phyloP scores from a whole-genome alignment of 1,139 yeast species.

The Saccharomyces hybrid region DNA sequence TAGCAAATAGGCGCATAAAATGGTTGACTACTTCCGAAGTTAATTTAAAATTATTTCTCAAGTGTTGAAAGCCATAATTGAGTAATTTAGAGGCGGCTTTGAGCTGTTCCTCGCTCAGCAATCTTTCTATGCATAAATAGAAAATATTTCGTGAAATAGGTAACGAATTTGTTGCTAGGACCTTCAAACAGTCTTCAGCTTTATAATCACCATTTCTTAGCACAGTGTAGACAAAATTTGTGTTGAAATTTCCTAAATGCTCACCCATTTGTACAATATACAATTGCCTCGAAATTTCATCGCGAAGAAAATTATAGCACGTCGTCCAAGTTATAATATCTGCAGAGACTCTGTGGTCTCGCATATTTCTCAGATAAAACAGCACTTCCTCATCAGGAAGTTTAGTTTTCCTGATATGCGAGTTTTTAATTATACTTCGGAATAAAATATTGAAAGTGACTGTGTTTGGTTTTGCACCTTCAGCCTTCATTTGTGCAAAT shows the following conservation, averaged over 20 bases:
- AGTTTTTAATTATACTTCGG: conserved; percentile 22
- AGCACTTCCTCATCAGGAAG: conserved; percentile 30
- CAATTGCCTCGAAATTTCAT: conserved; percentile 25
- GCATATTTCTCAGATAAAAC: conserved; percentile 34
- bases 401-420: conserved; percentile 27
- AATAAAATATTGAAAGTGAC: conserved; percentile 40
- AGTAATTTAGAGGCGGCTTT: conserved; percentile 27
- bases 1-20: conserved; percentile 27
- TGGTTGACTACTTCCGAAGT: conserved; percentile 27
- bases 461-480: conserved; percentile 34
- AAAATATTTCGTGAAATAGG: conserved; percentile 20
- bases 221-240: conserved; percentile 18
- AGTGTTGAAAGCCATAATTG: conserved; percentile 8
- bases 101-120: conserved; percentile 24
- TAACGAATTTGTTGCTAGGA: conserved; percentile 17
- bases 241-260: conserved; percentile 23
- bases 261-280: conserved; percentile 24
- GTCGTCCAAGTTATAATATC: conserved; percentile 38
- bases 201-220: conserved; percentile 12
- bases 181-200: conserved; percentile 12
- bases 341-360: conserved; percentile 24
- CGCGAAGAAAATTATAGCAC: conserved; percentile 27
- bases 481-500: conserved; percentile 35
- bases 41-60: conserved; percentile 5
- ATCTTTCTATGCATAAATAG: conserved; percentile 21